phyloP scores from a whole-genome alignment of 441 rosid species.

The Erysimum cheiri region DNA sequence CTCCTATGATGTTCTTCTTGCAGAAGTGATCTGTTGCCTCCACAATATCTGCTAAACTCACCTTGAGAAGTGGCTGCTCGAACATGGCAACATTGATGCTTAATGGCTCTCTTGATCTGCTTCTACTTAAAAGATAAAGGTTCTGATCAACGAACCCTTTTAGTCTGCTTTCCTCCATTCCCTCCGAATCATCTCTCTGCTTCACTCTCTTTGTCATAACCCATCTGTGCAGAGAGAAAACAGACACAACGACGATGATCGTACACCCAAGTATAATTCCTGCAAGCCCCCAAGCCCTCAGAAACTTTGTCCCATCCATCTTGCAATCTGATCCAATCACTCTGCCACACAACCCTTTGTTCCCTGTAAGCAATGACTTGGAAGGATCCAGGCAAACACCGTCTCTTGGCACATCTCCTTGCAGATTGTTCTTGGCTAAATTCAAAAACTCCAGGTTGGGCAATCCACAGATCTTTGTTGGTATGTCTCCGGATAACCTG shows the following conservation, averaged over 20 bases:
- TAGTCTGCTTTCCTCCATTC: constrained; percentile 59
- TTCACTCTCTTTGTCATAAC: constrained; percentile 41
- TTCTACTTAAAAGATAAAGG: constrained; percentile 65
- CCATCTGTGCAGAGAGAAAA: constrained; percentile 54
- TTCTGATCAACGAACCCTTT: constrained; percentile 61
- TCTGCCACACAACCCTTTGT: constrained; percentile 69
- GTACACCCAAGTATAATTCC: constrained; percentile 56
- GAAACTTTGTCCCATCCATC: constrained; percentile 42
- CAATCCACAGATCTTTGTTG: constrained; percentile 62
- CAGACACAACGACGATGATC: constrained; percentile 46
- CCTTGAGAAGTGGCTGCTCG: constrained; percentile 81
- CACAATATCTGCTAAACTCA: constrained; percentile 73
- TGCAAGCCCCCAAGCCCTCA: constrained; percentile 61
- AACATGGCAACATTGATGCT: constrained; percentile 90
- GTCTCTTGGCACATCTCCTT: constrained; percentile 64
- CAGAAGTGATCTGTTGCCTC: constrained; percentile 83
- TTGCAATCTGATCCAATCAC: constrained; percentile 55
- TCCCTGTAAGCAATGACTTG: constrained; percentile 58
- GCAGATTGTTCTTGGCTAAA: constrained; percentile 63
- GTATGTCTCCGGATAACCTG: constrained; percentile 66
- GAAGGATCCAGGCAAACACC: constrained; percentile 72
- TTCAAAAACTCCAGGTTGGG: constrained; percentile 55
- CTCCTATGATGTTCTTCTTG: constrained; percentile 88
- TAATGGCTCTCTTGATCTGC: constrained; percentile 85
- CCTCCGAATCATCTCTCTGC: constrained; percentile 56